phyloP scores from a whole-genome alignment of 768 basidiomycete species.

The Mycena maculata region DNA sequence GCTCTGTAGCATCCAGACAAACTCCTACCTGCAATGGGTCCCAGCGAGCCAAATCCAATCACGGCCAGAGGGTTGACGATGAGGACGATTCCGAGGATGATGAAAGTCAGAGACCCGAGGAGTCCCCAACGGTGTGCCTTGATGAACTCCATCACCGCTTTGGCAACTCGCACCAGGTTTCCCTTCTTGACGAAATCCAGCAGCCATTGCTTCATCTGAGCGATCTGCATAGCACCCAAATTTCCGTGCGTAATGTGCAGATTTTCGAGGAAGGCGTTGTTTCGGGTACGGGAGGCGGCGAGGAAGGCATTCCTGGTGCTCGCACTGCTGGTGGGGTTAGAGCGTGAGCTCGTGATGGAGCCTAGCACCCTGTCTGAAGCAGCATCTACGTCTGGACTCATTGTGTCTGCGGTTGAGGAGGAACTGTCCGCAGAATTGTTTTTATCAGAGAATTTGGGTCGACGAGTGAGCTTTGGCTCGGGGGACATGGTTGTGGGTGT shows the following conservation, averaged over 20 bases:
- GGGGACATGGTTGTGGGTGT: slow-evolving; percentile 19
- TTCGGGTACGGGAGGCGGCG: slow-evolving; percentile 10
- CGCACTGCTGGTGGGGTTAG: slow-evolving; percentile 16
- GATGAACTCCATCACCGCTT: slow-evolving; percentile 15
- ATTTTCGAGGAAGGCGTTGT: slow-evolving; percentile 15
- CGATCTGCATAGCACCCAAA: slow-evolving; percentile 14
- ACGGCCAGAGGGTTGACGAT: slow-evolving; percentile 15
- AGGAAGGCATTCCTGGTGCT: slow-evolving; percentile 12
- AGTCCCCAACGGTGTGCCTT: slow-evolving; percentile 15
- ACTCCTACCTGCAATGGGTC: slow-evolving; percentile 15
- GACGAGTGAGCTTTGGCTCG: slow-evolving; percentile 5
- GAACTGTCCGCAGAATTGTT: slow-evolving; percentile 2
- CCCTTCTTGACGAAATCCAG: slow-evolving; percentile 19
- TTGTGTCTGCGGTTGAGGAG: neutral
- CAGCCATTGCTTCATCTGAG: slow-evolving; percentile 10
- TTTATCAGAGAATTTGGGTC: slow-evolving; percentile 12
- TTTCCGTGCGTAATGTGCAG: slow-evolving; percentile 1
- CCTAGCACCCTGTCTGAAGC: neutral
- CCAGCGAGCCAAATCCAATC: slow-evolving; percentile 14
- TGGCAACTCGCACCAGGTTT: slow-evolving; percentile 16
- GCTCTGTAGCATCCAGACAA: slow-evolving; percentile 1
- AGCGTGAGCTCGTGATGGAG: slow-evolving; percentile 16
- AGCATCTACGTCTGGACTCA: slow-evolving; percentile 12
- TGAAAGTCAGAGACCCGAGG: slow-evolving; percentile 1
- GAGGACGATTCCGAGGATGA: slow-evolving; percentile 17